Evolutionary conservation across 75 land plant species (phyloP).

Genomic region (Larix kaempferi): DNA sequence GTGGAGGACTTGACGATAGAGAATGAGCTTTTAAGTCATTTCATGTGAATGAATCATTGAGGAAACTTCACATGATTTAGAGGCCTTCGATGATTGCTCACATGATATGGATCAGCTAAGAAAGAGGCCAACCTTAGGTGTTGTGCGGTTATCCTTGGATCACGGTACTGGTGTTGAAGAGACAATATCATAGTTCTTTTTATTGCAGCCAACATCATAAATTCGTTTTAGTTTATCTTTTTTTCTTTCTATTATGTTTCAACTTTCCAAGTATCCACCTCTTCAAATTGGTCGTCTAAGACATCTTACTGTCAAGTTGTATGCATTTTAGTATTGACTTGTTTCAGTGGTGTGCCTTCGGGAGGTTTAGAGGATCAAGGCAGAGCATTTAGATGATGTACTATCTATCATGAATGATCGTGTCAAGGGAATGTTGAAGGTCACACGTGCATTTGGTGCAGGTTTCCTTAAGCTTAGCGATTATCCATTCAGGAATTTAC

Average conservation of each 20-base stretch:
- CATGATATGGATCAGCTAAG: conserved; percentile 15
- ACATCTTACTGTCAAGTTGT: neutral
- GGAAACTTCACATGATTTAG: conserved; percentile 37
- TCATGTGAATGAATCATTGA: conserved; percentile 54
- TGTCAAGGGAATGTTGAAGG: conserved; percentile 94
- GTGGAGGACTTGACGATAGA: too few relatives aligned
- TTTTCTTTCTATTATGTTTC: neutral
- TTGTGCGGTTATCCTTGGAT: neutral
- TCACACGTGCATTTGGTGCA: conserved; percentile 97
- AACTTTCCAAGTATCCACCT: neutral
- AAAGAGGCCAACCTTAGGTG: conserved; percentile 30
- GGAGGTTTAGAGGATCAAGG: conserved; percentile 78
- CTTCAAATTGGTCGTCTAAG: neutral
- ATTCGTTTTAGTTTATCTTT: neutral
- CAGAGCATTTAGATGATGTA: conserved; percentile 74
- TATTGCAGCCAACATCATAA: neutral
- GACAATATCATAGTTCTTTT: neutral
- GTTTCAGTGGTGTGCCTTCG: conserved; percentile 16
- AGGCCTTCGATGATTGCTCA: too few relatives aligned
- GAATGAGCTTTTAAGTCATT: too few relatives aligned
- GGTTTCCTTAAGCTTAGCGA: conserved; percentile 27
- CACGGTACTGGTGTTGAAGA: too few relatives aligned
- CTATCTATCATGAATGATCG: conserved; percentile 74
- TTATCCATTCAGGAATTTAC: too few relatives aligned
- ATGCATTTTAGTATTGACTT: neutral